A percentile compares a stretch with the other conserved stretches of the same genome.
These are phyloP conservation scores for Pleurotus sapidus DNA, from an alignment of 768 basidiomycete genomes.

Conservation along the genomic window DNA sequence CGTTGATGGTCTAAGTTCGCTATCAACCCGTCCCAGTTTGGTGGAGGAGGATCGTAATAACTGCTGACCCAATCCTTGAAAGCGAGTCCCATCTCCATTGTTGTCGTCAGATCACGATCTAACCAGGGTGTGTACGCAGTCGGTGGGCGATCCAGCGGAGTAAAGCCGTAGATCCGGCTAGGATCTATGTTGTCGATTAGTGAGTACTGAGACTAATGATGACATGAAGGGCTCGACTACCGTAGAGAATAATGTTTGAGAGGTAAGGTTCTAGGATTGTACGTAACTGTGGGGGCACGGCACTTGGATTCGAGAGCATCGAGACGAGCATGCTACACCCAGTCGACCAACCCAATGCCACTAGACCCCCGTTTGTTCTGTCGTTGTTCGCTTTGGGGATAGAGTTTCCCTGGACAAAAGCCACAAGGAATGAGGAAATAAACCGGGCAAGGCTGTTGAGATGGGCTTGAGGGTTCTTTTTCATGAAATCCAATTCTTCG, in stretches of 20 bases:
- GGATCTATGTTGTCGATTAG: neutral
- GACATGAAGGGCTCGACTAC: constrained; percentile 15
- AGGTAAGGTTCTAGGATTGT: constrained; percentile 25
- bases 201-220: neutral
- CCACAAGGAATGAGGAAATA: constrained; percentile 24
- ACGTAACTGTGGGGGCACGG: constrained; percentile 19
- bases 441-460: constrained; percentile 24
- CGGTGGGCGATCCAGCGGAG: constrained; percentile 9
- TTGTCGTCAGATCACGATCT: constrained; percentile 18
- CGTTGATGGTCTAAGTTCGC: neutral
- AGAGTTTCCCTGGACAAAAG: constrained; percentile 22
- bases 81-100: constrained; percentile 18
- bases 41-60: constrained; percentile 23
- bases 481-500: constrained; percentile 27
- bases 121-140: constrained; percentile 19
- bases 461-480: constrained; percentile 19
- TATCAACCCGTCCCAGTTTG: neutral
- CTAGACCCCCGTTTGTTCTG: constrained; percentile 29
- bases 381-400: constrained; percentile 24
- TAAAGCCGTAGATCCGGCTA: constrained; percentile 20
- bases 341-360: constrained; percentile 37
- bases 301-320: constrained; percentile 22
- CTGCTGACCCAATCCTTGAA: constrained; percentile 26
- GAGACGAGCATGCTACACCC: constrained; percentile 25
- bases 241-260: constrained; percentile 27